A percentile compares a stretch with the other conserved stretches of the same genome.
Evolutionary conservation across 208 protist genomes (phyloP).

Genomic region (Trypanosoma cruzi): DNA sequence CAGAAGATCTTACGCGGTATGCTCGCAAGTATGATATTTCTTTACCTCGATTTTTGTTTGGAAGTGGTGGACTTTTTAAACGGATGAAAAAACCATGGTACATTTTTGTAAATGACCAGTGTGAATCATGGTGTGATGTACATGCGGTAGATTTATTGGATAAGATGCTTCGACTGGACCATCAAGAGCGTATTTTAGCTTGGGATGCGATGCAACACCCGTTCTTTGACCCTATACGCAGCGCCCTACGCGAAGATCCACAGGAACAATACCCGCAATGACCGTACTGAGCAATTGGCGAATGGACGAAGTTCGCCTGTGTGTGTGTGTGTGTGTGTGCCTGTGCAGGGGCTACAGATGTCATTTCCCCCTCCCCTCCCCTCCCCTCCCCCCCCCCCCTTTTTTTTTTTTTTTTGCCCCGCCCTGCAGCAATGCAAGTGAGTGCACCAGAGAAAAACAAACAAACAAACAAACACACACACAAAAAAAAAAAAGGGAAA

Average conservation of each 20-base stretch:
- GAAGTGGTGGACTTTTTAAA: conserved; percentile 23
- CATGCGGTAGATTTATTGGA: conserved; percentile 98
- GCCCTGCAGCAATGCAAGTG: too few species aligned
- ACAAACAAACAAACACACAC: not conserved
- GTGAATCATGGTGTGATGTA: conserved; percentile 81
- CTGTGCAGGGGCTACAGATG: not conserved
- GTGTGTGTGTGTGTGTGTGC: not conserved
- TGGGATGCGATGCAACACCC: conserved; percentile 98
- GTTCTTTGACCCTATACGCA: conserved; percentile 96
- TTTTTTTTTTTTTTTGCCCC: not conserved
- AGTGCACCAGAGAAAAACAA: too few species aligned
- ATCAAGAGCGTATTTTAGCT: conserved; percentile 95
- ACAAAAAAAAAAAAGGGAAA: not conserved
- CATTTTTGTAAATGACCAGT: conserved; percentile 42
- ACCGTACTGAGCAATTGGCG: not conserved
- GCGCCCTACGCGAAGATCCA: conserved; percentile 35
- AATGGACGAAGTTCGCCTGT: too few species aligned
- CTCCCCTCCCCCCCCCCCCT: too few species aligned
- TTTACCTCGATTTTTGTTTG: conserved; percentile 86
- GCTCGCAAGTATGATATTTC: conserved; percentile 96
- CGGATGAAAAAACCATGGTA: conserved; percentile 43
- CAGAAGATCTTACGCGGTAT: conserved; percentile 94
- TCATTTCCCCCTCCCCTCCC: too few species aligned
- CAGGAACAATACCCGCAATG: conserved; percentile 69
- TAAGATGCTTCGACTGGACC: conserved; percentile 97